Percentiles rank a stretch among this genome's conserved stretches.
phyloP scores from a whole-genome alignment of 352 stramenopile genomes.

The Pythium sukuiense region DNA sequence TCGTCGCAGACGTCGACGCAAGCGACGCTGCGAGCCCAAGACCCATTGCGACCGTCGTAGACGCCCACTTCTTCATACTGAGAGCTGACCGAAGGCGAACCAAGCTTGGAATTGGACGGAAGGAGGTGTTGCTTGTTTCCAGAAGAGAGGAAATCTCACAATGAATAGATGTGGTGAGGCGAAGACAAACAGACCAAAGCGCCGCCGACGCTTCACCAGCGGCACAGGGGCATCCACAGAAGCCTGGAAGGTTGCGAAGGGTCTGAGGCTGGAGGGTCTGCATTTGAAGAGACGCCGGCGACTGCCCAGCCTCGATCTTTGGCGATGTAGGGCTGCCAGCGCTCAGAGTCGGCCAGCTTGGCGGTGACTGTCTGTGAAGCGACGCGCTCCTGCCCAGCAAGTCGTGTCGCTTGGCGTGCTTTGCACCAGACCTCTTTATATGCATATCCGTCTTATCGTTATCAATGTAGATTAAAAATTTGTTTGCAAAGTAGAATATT shows the following conservation, averaged over 20 bases:
- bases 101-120: no score
- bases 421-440: background rate
- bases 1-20: conserved; percentile 6
- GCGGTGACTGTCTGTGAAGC: background rate
- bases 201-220: background rate
- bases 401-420: background rate
- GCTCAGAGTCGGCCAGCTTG: background rate
- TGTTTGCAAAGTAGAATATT: no score
- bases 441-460: no score
- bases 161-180: background rate
- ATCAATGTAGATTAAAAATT: no score
- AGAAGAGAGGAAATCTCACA: conserved; percentile 1
- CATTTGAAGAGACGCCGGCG: background rate
- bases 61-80: conserved; percentile 13
- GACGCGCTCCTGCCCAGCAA: background rate
- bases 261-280: background rate
- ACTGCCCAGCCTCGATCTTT: background rate
- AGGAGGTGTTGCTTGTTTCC: background rate
- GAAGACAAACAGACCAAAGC: background rate
- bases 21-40: conserved; percentile 13
- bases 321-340: background rate
- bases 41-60: conserved; percentile 15
- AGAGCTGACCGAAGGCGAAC: background rate
- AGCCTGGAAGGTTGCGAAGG: background rate
- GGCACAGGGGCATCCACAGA: background rate